Conservation (phyloP, 179 eudicot species). For the Spinacia oleracea region DNA sequence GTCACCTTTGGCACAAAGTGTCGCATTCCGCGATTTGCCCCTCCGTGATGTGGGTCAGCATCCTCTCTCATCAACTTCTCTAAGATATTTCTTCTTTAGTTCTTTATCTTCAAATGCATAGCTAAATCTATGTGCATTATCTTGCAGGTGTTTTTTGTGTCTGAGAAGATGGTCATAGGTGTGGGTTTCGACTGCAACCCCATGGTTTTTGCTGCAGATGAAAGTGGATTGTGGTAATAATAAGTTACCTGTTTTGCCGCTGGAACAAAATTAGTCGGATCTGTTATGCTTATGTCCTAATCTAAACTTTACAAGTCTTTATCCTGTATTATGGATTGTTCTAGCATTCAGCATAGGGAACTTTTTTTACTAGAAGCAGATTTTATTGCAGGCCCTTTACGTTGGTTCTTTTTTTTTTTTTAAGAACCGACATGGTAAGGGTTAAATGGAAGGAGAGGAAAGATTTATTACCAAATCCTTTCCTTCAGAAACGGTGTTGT, state of each 20-base stretch:
- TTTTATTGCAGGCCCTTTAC: background rate
- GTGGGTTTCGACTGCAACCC: conserved; percentile 97
- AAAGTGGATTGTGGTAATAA: conserved; percentile 78
- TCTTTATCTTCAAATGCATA: conserved; percentile 11
- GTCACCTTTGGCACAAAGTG: conserved; percentile 93
- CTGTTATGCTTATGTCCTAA: background rate
- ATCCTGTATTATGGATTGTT: background rate
- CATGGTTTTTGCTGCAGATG: conserved; percentile 93
- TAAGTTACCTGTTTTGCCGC: conserved; percentile 1
- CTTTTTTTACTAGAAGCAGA: background rate
- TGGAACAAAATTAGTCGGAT: background rate
- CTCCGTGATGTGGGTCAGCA: conserved; percentile 99
- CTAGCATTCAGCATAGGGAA: background rate
- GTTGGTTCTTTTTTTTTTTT: too few relatives aligned
- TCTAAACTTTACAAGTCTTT: background rate
- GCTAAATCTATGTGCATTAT: conserved; percentile 23
- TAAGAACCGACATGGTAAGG: too few relatives aligned
- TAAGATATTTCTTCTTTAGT: conserved; percentile 9
- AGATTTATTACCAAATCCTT: too few relatives aligned
- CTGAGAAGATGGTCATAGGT: conserved; percentile 88
- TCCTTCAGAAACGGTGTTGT: too few relatives aligned
- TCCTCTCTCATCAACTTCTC: conserved; percentile 56
- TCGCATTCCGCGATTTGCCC: conserved; percentile 94
- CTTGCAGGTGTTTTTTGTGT: conserved; percentile 79
- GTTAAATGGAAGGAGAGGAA: too few relatives aligned